Conservation (phyloP, 73 alveolate species). For the Tetrahymena borealis region DNA sequence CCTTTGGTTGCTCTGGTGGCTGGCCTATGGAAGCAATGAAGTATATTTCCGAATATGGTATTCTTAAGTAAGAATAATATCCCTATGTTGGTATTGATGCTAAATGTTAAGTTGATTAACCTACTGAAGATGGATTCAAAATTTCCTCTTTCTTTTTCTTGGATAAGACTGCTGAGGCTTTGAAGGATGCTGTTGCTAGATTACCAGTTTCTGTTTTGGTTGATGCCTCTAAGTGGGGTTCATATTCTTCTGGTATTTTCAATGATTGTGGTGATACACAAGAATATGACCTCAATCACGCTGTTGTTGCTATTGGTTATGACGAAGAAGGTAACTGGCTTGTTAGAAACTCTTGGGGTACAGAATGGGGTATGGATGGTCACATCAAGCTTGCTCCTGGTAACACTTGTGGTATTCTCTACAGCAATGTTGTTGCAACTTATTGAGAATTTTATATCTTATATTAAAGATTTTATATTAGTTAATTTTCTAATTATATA, state of each 20-base stretch:
- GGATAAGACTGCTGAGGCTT: slow-evolving; percentile 1
- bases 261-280: slow-evolving; percentile 38
- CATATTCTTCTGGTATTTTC: slow-evolving; percentile 23
- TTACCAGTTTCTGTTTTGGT: slow-evolving; percentile 46
- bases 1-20: background rate
- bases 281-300: slow-evolving; percentile 49
- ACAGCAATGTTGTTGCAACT: background rate
- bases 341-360: slow-evolving; percentile 91
- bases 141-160: background rate
- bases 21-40: background rate
- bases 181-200: slow-evolving; percentile 16
- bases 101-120: background rate
- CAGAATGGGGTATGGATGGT: slow-evolving; percentile 88
- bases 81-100: background rate
- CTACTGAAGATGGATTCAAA: background rate
- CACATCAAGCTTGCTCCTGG: slow-evolving; percentile 64
- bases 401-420: slow-evolving; percentile 45
- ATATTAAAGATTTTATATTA: background rate
- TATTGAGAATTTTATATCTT: background rate
- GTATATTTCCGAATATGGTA: background rate
- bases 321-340: slow-evolving; percentile 54
- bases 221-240: slow-evolving; percentile 53
- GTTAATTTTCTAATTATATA: too few species aligned
- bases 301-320: slow-evolving; percentile 56
- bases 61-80: background rate